A percentile compares a stretch with the other conserved stretches of the same genome.
phyloP scores from a whole-genome alignment of 345 rosid genomes.

The Gossypium australe region DNA sequence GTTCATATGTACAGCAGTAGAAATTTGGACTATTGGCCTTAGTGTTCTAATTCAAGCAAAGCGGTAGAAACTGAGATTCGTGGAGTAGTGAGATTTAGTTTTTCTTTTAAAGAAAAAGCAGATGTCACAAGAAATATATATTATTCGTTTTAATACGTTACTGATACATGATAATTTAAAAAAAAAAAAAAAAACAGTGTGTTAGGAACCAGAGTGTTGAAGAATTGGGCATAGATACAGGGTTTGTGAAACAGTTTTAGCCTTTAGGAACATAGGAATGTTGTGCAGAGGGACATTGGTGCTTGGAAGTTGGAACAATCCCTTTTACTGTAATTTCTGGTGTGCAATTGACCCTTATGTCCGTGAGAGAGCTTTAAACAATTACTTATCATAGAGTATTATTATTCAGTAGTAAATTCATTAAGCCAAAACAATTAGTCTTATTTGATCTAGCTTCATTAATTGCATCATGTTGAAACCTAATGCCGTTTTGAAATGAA shows the following conservation, averaged over 20 bases:
- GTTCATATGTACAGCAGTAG: neutral
- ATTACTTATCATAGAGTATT: neutral
- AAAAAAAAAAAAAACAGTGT: neutral
- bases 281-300: neutral
- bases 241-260: neutral
- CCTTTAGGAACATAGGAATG: neutral
- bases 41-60: neutral
- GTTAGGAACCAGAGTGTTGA: neutral
- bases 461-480: neutral
- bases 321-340: neutral
- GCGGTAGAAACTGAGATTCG: neutral
- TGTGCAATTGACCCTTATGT: neutral
- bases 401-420: neutral
- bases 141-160: neutral
- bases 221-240: neutral
- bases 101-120: neutral
- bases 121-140: neutral
- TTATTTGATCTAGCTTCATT: neutral
- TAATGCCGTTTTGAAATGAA: neutral
- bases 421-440: neutral
- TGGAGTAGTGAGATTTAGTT: neutral
- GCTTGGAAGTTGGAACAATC: neutral
- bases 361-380: neutral
- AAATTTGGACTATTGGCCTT: neutral
- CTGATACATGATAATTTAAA: neutral